phyloP scores from a whole-genome alignment of 345 rosid genomes.

The Populus ilicifolia region DNA sequence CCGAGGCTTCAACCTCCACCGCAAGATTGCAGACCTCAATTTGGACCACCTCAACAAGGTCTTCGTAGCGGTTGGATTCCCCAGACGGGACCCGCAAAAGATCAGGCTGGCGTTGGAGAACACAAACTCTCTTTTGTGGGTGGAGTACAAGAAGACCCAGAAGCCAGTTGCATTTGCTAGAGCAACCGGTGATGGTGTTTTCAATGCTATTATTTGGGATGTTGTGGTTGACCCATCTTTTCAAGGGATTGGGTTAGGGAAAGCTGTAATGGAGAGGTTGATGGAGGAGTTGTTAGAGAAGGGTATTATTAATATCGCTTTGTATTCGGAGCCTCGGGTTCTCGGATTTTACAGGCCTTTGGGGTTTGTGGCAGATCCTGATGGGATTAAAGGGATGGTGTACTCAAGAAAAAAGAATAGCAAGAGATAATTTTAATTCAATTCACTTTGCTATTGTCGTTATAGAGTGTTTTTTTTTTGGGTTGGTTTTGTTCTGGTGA shows the following conservation, averaged over 20 bases:
- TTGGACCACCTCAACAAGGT: constrained; percentile 68
- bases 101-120: constrained; percentile 63
- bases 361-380: constrained; percentile 89
- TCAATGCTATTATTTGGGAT: constrained; percentile 96
- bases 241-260: constrained; percentile 81
- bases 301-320: constrained; percentile 69
- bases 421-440: constrained; percentile 23
- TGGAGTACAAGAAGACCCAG: constrained; percentile 52
- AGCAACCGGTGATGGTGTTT: constrained; percentile 86
- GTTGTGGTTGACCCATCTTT: constrained; percentile 89
- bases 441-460: neutral
- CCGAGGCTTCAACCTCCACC: constrained; percentile 70
- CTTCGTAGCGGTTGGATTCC: constrained; percentile 87
- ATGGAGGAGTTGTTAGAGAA: constrained; percentile 47
- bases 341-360: constrained; percentile 86
- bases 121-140: constrained; percentile 68
- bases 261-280: constrained; percentile 81
- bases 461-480: too few relatives aligned
- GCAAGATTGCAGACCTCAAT: constrained; percentile 55
- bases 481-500: neutral
- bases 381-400: constrained; percentile 92
- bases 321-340: constrained; percentile 87
- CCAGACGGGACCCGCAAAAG: constrained; percentile 71
- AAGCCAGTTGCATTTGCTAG: constrained; percentile 84
- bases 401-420: constrained; percentile 54